Evolutionary conservation across 331 rosid genomes (phyloP), one percentile per base, ranked within the genome.

Genomic region (Rhamnella rubrinervis): DNA sequence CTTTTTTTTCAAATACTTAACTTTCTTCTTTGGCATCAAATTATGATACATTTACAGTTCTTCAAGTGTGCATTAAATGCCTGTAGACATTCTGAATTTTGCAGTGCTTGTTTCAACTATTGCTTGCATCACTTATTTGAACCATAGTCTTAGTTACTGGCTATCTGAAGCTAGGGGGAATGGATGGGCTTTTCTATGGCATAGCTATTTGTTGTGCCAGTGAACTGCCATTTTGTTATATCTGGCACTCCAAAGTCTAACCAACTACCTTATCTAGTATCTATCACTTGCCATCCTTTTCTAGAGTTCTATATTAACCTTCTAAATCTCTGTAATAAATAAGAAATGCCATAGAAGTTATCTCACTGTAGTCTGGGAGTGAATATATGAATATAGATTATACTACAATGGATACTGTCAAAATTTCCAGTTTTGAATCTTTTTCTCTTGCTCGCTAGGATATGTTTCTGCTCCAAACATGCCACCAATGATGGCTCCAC

Each of bases 401-500:
- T 14, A 57, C 31, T 51, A 6, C 57, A 38, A 50, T 67, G 60
- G 8, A 50, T 68, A 40, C 35, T 80, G 51, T 44, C 46, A 57
- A 52, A n/a, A 10, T 68, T 37, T 72, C 9, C 68, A 63, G 72
- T 70, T 16, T 66, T 65, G 60, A 49, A 55, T 65, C 61, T 63
- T 65, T 78, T 66, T n/a, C 67, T 55, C 55, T 71, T 66, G 66
- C 40, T 65, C 13, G 10, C 71, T 31, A 93, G 97, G 96, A 40
- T 89, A 78, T 68, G 59, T 28, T 55, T 61, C 90, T 75, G 60
- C 50, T 46, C 98, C 83, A 21, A 62, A 71, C 61, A 84, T 90
- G 96, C 87, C 81, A 17, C 86, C 86, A 21, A 87, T 89, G 96
- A 53, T 84, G 80, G 91, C 89, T 63, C 98, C 96, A 71, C 23